These are phyloP conservation scores for Colletotrichum musae DNA, from an alignment of 2,329 filamentous ascomycete species.

Conservation along the genomic window DNA sequence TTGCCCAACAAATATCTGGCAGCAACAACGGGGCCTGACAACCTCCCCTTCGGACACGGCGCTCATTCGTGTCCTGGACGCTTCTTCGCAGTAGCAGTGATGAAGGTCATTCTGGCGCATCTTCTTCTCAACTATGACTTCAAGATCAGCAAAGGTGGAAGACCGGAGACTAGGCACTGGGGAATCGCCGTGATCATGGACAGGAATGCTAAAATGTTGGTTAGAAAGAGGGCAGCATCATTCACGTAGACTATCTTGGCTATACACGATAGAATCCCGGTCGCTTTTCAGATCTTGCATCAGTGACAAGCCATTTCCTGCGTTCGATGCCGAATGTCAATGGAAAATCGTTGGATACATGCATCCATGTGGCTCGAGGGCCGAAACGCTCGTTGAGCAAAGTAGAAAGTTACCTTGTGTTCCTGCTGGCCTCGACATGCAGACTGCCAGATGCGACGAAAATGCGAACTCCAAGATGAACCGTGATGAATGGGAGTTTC, in stretches of 20 bases:
- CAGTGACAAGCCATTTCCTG: too few species aligned
- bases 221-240: conserved; percentile 3
- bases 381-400: too few species aligned
- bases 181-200: conserved; percentile 18
- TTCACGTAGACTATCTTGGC: neutral
- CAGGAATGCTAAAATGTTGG: conserved; percentile 4
- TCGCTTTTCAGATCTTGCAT: too few species aligned
- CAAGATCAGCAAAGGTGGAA: neutral
- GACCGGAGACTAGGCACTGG: neutral
- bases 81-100: conserved; percentile 58
- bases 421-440: too few species aligned
- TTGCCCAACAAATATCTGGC: conserved; percentile 23
- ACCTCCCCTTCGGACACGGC: conserved; percentile 57
- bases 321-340: too few species aligned
- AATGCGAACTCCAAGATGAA: too few species aligned
- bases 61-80: conserved; percentile 58
- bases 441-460: too few species aligned
- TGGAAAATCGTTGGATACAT: too few species aligned
- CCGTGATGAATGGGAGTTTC: too few species aligned
- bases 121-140: conserved; percentile 50
- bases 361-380: too few species aligned
- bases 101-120: conserved; percentile 52
- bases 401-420: too few species aligned
- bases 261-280: too few species aligned
- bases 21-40: conserved; percentile 48